Evolutionary conservation across 2,329 filamentous ascomycete genomes (phyloP).

Genomic region (Cordyceps tenuipes): DNA sequence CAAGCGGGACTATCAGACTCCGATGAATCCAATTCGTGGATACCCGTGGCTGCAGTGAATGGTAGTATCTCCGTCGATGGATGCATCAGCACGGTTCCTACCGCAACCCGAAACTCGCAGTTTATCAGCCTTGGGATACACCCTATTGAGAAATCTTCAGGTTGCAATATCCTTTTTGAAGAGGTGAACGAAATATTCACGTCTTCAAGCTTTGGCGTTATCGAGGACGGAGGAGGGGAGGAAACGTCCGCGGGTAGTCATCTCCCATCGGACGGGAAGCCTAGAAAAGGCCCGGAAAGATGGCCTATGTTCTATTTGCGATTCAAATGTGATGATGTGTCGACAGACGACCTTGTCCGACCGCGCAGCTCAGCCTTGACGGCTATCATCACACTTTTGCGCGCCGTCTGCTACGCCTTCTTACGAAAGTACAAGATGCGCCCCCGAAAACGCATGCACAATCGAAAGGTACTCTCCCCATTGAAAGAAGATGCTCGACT

Average conservation of each 20-base stretch:
- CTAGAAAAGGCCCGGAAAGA: slow-evolving; percentile 61
- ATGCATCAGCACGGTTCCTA: slow-evolving; percentile 61
- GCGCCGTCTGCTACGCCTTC: slow-evolving; percentile 64
- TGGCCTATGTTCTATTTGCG: slow-evolving; percentile 89
- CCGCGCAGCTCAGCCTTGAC: slow-evolving; percentile 32
- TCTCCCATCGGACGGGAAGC: slow-evolving; percentile 23
- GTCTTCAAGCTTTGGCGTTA: slow-evolving; percentile 65
- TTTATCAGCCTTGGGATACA: slow-evolving; percentile 73
- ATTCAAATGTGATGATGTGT: slow-evolving; percentile 37
- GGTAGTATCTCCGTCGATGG: slow-evolving; percentile 56
- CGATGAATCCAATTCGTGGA: slow-evolving; percentile 51
- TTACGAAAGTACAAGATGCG: slow-evolving; percentile 63
- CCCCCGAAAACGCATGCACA: slow-evolving; percentile 32
- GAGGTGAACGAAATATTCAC: slow-evolving; percentile 71
- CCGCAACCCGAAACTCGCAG: slow-evolving; percentile 64
- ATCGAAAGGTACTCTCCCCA: background rate
- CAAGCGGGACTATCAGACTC: slow-evolving; percentile 58
- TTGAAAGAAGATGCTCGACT: background rate
- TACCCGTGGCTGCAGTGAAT: slow-evolving; percentile 59
- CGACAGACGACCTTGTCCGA: slow-evolving; percentile 23
- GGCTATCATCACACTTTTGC: slow-evolving; percentile 49
- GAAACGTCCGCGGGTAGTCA: slow-evolving; percentile 7
- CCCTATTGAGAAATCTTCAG: slow-evolving; percentile 49
- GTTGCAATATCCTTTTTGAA: slow-evolving; percentile 61
- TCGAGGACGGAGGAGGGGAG: slow-evolving; percentile 37